A percentile compares a stretch with the other conserved stretches of the same genome.
Evolutionary conservation across 176 grass and related monocot species (phyloP).

Genomic region (Panicum miliaceum): DNA sequence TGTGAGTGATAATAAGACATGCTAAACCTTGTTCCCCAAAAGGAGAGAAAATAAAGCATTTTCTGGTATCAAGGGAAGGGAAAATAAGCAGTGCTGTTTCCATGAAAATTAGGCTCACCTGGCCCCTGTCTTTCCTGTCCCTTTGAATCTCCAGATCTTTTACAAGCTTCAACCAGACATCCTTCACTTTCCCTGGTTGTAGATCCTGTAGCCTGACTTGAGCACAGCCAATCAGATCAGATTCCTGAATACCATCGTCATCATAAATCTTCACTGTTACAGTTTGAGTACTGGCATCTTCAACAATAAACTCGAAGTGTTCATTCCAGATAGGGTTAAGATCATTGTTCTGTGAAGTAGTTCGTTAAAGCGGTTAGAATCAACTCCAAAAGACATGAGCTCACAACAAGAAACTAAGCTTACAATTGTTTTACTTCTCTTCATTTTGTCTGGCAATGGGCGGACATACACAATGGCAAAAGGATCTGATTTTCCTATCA

Average conservation of each 20-base stretch:
- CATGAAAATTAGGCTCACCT: conserved; percentile 58
- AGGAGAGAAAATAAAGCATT: background rate
- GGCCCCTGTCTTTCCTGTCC: conserved; percentile 87
- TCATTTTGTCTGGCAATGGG: conserved; percentile 88
- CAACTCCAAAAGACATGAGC: conserved; percentile 17
- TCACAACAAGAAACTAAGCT: conserved; percentile 33
- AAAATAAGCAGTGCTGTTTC: background rate
- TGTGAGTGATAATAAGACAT: background rate
- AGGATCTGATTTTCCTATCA: conserved; percentile 98
- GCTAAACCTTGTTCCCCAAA: conserved; percentile 5
- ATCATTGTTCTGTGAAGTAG: conserved; percentile 75
- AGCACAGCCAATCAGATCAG: conserved; percentile 94
- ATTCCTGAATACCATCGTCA: conserved; percentile 89
- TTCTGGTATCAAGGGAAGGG: background rate
- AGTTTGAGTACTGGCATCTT: conserved; percentile 78
- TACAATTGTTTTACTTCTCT: conserved; percentile 99
- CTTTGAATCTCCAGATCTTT: conserved; percentile 96
- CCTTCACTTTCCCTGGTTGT: conserved; percentile 93
- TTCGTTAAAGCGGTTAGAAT: conserved; percentile 7
- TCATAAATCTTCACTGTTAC: conserved; percentile 92
- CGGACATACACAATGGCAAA: conserved; percentile 78
- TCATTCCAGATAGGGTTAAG: conserved; percentile 97
- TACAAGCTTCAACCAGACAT: conserved; percentile 93
- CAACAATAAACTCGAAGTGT: conserved; percentile 92
- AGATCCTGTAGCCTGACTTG: conserved; percentile 78